Conservation (phyloP, 441 rosid genomes). For the California macrophylla region DNA sequence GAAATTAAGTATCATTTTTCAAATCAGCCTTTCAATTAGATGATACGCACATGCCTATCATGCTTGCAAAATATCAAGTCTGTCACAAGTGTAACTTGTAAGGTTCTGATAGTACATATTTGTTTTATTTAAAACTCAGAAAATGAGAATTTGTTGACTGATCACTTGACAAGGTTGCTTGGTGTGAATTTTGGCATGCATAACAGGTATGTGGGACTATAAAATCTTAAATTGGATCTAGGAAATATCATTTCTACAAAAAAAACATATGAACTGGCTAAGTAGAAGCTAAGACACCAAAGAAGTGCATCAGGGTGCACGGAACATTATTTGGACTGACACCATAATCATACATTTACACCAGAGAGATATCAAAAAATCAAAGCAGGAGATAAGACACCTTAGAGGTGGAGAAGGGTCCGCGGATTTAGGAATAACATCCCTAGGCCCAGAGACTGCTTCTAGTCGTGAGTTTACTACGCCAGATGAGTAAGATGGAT, state of each 20-base stretch:
- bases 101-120: neutral
- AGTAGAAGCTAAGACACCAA: neutral
- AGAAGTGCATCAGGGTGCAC: neutral
- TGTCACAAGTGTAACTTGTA: neutral
- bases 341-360: neutral
- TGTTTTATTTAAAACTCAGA: neutral
- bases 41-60: neutral
- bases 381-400: slow-evolving; percentile 28
- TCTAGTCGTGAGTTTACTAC: slow-evolving; percentile 47
- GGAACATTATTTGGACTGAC: neutral
- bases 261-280: neutral
- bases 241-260: neutral
- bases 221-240: neutral
- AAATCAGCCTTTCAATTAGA: slow-evolving; percentile 3
- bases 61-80: neutral
- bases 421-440: slow-evolving; percentile 49
- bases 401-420: slow-evolving; percentile 56
- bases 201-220: neutral
- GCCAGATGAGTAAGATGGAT: slow-evolving; percentile 37
- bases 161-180: neutral
- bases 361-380: neutral
- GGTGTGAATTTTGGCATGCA: neutral
- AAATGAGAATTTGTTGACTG: neutral
- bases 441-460: slow-evolving; percentile 44
- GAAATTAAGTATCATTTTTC: neutral